Base-by-base conservation (phyloP, 176 grass and related monocot genomes). In the Raddia distichophylla region DNA sequence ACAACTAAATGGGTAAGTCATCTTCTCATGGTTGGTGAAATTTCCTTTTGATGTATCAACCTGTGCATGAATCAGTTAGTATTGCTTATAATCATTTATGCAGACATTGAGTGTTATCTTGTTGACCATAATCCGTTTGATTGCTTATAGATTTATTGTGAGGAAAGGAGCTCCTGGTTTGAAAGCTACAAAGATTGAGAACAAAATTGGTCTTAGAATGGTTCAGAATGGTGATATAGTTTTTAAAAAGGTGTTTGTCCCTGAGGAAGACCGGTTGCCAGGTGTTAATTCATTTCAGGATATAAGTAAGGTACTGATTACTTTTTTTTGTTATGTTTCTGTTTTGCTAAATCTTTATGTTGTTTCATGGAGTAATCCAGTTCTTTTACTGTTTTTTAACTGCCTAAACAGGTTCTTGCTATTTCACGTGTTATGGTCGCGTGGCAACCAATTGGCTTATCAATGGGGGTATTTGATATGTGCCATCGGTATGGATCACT, bases 141-240 rank as follows among this genome's bases (percentile, higher is more conserved):
- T 67, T 67, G n/a, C 9, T 64, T 22, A 78, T 74, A 92, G 90
- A 69, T 95, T 92, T 84, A 88, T 95, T 77, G 69, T 95, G 81
- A 92, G 89, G 85, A 92, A 90, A 77, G 93, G 90, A 19, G 46
- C 71, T 80, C 78, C 84, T 77, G 90, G 93, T 50, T 72, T 92
- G 48, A 84, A 72, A 82, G 80, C 80, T 60, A 92, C 90, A 77
- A 95, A 95, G 58, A 95, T 92, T 68, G 85, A 92, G 59, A 95
- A 95, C 70, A 95, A 95, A 77, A 89, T 95, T 66, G 93, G 90
- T 44, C 86, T 95, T 6, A 84, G 90, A 67, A 92, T 92, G 76
- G 93, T 95, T 85, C 93, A 95, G 74, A 92, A 95, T 22, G 90
- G 93, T 83, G 93, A 95, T 78, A 86, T 95, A 78, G 33, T 90